Conservation (phyloP, 2,329 filamentous ascomycete species). For the Pestalotiopsis fici region DNA sequence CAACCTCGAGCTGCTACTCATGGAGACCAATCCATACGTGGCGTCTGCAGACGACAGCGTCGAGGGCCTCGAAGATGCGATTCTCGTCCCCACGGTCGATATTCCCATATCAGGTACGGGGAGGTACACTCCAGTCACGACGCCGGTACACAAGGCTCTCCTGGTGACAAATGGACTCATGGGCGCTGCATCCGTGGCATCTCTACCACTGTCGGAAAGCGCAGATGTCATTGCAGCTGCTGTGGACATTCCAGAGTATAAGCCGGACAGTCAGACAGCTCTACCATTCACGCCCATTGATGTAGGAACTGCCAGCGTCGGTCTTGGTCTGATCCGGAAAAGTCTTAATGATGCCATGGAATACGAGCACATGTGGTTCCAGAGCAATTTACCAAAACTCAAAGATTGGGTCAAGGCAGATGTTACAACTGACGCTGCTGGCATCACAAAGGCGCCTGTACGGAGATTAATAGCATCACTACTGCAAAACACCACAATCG, state of each 20-base stretch:
- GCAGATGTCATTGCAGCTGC: constrained; percentile 51
- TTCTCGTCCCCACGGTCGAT: constrained; percentile 76
- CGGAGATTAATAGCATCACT: constrained; percentile 68
- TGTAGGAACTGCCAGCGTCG: constrained; percentile 60
- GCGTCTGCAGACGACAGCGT: constrained; percentile 38
- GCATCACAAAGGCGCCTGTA: constrained; percentile 65
- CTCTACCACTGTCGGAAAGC: constrained; percentile 39
- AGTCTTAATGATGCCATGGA: constrained; percentile 69
- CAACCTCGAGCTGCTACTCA: constrained; percentile 65
- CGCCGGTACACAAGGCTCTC: constrained; percentile 82
- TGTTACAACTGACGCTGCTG: constrained; percentile 37
- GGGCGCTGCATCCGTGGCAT: constrained; percentile 59
- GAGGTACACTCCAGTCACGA: constrained; percentile 67
- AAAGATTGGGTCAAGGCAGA: constrained; percentile 65
- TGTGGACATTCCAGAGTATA: constrained; percentile 56
- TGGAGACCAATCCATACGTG: constrained; percentile 52
- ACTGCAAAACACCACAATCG: constrained; percentile 52
- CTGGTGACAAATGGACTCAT: constrained; percentile 73
- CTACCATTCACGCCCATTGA: constrained; percentile 62
- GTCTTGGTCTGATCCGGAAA: constrained; percentile 67
- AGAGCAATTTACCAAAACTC: constrained; percentile 68
- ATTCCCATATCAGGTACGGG: constrained; percentile 66
- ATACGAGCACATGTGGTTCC: constrained; percentile 75
- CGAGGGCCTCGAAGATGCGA: constrained; percentile 58
- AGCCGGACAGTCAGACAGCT: constrained; percentile 31